These are phyloP conservation scores for Cyclotella baltica DNA, from an alignment of 108 stramenopile species.

Conservation along the genomic window DNA sequence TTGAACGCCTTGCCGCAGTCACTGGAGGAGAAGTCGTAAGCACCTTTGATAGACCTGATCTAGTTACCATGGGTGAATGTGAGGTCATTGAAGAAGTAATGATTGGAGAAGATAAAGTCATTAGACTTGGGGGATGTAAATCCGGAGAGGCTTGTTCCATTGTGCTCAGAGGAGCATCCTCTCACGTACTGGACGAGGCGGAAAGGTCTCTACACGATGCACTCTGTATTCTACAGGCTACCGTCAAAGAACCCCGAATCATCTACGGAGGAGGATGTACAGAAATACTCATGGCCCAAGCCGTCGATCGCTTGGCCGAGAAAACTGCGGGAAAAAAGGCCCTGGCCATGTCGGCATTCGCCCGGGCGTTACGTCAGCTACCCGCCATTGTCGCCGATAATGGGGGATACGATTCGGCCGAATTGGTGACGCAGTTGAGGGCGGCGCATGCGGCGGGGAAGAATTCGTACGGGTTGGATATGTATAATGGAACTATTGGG, in stretches of 20 bases:
- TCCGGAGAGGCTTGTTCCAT: conserved; percentile 97
- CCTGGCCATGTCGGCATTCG: conserved; percentile 98
- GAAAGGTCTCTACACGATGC: conserved; percentile 98
- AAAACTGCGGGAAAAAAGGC: conserved; percentile 96
- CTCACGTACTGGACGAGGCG: conserved; percentile 97
- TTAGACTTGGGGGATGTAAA: conserved; percentile 94
- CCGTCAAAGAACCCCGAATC: conserved; percentile 94
- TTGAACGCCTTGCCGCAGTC: conserved; percentile 97
- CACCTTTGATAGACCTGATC: conserved; percentile 98
- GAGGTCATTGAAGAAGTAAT: conserved; percentile 90
- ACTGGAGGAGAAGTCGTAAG: conserved; percentile 97
- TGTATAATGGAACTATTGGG: conserved; percentile 92
- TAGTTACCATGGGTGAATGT: conserved; percentile 94
- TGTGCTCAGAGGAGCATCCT: conserved; percentile 95
- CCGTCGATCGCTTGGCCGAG: conserved; percentile 90
- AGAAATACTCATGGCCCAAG: conserved; percentile 93
- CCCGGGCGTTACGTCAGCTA: conserved; percentile 93
- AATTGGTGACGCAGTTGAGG: conserved; percentile 94
- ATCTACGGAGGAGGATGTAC: conserved; percentile 98
- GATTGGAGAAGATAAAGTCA: conserved; percentile 98
- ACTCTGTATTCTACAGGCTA: conserved; percentile 93
- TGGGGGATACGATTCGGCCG: conserved; percentile 98
- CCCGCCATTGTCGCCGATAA: conserved; percentile 99
- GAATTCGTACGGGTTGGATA: conserved; percentile 91
- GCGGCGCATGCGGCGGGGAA: conserved; percentile 93